phyloP scores from a whole-genome alignment of 2,329 filamentous ascomycete species.

The Aspergillus fructus region DNA sequence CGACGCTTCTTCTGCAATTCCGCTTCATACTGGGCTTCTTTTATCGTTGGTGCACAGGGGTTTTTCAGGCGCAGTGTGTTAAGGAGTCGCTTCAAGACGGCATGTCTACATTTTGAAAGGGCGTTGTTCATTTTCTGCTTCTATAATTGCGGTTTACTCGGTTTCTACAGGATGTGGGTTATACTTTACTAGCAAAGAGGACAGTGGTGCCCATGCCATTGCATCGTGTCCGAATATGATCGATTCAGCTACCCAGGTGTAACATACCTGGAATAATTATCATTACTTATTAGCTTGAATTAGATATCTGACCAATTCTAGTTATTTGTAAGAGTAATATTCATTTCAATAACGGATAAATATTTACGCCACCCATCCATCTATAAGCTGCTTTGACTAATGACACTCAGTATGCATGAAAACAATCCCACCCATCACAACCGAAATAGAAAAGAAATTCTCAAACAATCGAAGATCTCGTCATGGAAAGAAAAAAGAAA shows the following conservation, averaged over 20 bases:
- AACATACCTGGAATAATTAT: too few species aligned
- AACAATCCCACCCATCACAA: neutral
- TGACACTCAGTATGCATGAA: neutral
- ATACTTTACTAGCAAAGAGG: neutral
- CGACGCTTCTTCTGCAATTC: neutral
- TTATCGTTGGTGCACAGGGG: neutral
- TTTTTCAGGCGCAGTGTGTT: conserved; percentile 13
- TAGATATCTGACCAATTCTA: too few species aligned
- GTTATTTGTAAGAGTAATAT: too few species aligned
- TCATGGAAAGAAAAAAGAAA: neutral
- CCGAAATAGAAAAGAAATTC: neutral
- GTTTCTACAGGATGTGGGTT: neutral
- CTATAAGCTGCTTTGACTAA: neutral
- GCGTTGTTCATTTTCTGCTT: neutral
- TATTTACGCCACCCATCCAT: neutral
- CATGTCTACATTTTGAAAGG: neutral
- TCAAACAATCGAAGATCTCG: neutral
- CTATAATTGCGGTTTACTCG: neutral
- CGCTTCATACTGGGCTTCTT: neutral
- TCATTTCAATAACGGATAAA: neutral
- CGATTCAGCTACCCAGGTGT: too few species aligned
- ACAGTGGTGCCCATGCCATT: too few species aligned
- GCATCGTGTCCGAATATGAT: too few species aligned
- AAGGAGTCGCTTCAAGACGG: conserved; percentile 13
- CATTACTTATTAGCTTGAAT: too few species aligned